Conservation (phyloP, 73 alveolate genomes). For the Paramecium caudatum region DNA sequence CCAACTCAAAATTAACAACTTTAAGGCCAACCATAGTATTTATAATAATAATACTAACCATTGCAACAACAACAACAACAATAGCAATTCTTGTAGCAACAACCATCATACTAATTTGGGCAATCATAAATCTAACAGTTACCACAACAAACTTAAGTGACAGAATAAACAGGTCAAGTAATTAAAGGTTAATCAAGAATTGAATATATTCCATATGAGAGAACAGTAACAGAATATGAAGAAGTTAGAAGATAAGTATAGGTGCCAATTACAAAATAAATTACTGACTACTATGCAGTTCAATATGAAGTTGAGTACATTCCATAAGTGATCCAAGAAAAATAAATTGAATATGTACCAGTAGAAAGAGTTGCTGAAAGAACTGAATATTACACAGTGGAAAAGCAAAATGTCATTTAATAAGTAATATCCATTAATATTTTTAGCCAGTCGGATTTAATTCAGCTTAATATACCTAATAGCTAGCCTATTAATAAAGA, state of each 20-base stretch:
- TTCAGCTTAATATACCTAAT: too few species aligned
- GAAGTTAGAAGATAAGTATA: slow-evolving; percentile 73
- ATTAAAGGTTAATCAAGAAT: slow-evolving; percentile 77
- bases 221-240: slow-evolving; percentile 75
- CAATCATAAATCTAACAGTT: slow-evolving; percentile 11
- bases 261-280: slow-evolving; percentile 67
- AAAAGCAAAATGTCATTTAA: slow-evolving; percentile 47
- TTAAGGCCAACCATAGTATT: neutral
- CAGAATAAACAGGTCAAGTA: neutral
- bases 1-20: neutral
- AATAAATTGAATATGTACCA: slow-evolving; percentile 75
- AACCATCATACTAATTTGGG: neutral
- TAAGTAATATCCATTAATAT: neutral
- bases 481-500: slow-evolving; percentile 14
- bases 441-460: slow-evolving; percentile 43
- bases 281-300: slow-evolving; percentile 77
- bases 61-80: too few species aligned
- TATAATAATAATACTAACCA: too few species aligned
- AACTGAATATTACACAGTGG: slow-evolving; percentile 74
- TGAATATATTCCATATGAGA: slow-evolving; percentile 76
- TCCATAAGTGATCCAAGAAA: slow-evolving; percentile 71
- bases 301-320: slow-evolving; percentile 70
- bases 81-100: neutral
- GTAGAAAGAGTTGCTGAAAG: slow-evolving; percentile 72
- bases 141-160: neutral